phyloP scores from a whole-genome alignment of 306 rosid species.

The Trifolium dubium region DNA sequence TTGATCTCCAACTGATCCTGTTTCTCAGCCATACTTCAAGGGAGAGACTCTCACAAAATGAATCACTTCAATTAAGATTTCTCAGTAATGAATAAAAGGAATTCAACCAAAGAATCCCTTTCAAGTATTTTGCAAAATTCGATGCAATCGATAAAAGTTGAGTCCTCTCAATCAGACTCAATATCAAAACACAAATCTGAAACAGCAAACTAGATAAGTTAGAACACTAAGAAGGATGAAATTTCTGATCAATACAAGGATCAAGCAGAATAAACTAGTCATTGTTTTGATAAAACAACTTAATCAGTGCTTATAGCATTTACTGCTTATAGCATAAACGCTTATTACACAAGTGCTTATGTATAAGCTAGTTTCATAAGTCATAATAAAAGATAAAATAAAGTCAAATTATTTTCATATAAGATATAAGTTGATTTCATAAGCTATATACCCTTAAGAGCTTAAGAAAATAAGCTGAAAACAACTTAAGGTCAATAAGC shows the following conservation, averaged over 20 bases:
- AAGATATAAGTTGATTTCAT: too few species aligned
- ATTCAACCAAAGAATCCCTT: constrained; percentile 29
- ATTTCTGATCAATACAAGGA: not conserved
- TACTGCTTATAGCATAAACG: too few species aligned
- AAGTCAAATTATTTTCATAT: too few species aligned
- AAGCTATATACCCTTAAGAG: too few species aligned
- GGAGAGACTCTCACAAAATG: constrained; percentile 11
- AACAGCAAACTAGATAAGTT: constrained; percentile 9
- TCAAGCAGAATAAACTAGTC: too few species aligned
- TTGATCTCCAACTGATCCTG: constrained; percentile 86
- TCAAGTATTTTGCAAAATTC: constrained; percentile 34
- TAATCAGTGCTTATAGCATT: too few species aligned
- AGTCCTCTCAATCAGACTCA: constrained; percentile 26
- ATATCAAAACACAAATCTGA: constrained; percentile 31
- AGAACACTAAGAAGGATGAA: constrained; percentile 13
- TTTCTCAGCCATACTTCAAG: constrained; percentile 64
- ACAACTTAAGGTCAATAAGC: too few species aligned
- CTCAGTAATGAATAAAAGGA: constrained; percentile 21
- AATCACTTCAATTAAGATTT: constrained; percentile 40
- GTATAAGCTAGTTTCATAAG: too few species aligned
- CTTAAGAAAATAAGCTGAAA: too few species aligned
- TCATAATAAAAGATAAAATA: too few species aligned
- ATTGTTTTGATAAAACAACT: too few species aligned
- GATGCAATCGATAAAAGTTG: constrained; percentile 3
- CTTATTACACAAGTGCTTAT: too few species aligned